phyloP scores from a whole-genome alignment of 2,329 filamentous ascomycete genomes.

The Neocatenulostroma microsporum region DNA sequence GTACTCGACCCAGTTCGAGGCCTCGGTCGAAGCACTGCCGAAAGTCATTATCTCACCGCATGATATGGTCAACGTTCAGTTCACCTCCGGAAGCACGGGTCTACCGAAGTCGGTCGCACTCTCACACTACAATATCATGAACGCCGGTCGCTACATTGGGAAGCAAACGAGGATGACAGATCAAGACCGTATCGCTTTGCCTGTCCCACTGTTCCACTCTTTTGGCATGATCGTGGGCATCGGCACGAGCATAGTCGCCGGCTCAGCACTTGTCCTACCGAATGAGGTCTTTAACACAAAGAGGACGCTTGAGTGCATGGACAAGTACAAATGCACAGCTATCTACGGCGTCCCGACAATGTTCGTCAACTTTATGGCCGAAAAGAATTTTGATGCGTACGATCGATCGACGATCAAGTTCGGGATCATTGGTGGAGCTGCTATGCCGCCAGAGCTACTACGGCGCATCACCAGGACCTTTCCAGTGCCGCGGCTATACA shows the following conservation, averaged over 20 bases:
- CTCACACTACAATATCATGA: constrained; percentile 25
- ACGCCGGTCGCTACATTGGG: constrained; percentile 23
- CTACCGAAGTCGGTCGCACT: constrained; percentile 67
- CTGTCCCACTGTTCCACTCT: constrained; percentile 78
- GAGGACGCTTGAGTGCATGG: constrained; percentile 35
- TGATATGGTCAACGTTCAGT: constrained; percentile 34
- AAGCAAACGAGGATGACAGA: constrained; percentile 29
- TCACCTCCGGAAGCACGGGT: constrained; percentile 66
- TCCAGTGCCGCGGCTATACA: constrained; percentile 64
- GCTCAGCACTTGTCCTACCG: constrained; percentile 68
- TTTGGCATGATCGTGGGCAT: constrained; percentile 61
- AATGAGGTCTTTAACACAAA: constrained; percentile 54
- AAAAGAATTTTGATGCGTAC: constrained; percentile 17
- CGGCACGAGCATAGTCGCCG: constrained; percentile 30
- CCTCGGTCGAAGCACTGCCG: constrained; percentile 13
- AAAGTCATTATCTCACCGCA: constrained; percentile 20
- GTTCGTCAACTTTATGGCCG: constrained; percentile 55
- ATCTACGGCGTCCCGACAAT: constrained; percentile 77
- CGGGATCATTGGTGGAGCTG: constrained; percentile 62
- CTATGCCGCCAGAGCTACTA: constrained; percentile 68
- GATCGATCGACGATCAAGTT: constrained; percentile 32
- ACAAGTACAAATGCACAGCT: constrained; percentile 50
- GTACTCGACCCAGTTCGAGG: constrained; percentile 17
- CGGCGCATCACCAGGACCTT: constrained; percentile 61
- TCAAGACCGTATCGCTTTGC: constrained; percentile 66